Evolutionary conservation across 345 rosid species (phyloP).

Genomic region (Syzygium aromaticum): DNA sequence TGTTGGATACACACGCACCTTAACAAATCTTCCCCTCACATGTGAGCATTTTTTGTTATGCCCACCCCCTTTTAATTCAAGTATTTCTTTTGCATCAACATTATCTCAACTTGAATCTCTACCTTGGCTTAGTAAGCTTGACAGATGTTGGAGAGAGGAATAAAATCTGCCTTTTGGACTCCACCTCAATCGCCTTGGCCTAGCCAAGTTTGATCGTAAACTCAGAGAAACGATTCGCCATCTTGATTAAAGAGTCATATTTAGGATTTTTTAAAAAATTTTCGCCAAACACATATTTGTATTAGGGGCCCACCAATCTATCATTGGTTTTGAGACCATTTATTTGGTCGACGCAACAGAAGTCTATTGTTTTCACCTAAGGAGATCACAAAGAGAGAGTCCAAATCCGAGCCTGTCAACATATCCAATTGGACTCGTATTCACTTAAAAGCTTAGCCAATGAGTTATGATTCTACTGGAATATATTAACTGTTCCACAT

Average conservation of each 20-base stretch:
- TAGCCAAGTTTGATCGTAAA: neutral
- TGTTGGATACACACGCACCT: neutral
- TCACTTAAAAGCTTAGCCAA: neutral
- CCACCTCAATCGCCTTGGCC: neutral
- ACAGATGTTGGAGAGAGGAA: neutral
- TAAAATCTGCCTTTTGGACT: neutral
- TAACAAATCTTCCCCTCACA: neutral
- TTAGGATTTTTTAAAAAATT: neutral
- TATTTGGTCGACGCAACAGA: accelerated
- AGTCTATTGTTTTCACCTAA: neutral
- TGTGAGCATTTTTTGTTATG: neutral
- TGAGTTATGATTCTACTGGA: neutral
- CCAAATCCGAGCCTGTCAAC: neutral
- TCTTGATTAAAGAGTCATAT: neutral
- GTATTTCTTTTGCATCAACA: neutral
- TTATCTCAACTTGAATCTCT: neutral
- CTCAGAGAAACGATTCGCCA: neutral
- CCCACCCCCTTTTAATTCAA: neutral
- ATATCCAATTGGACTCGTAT: accelerated
- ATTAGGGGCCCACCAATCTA: neutral
- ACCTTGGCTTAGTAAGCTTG: neutral
- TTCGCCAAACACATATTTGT: neutral
- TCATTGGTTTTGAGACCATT: neutral
- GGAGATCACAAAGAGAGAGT: neutral
- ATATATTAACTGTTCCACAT: neutral